These are phyloP conservation scores for Sporothrix euskadiensis DNA, from an alignment of 2,329 filamentous ascomycete species.

Conservation along the genomic window DNA sequence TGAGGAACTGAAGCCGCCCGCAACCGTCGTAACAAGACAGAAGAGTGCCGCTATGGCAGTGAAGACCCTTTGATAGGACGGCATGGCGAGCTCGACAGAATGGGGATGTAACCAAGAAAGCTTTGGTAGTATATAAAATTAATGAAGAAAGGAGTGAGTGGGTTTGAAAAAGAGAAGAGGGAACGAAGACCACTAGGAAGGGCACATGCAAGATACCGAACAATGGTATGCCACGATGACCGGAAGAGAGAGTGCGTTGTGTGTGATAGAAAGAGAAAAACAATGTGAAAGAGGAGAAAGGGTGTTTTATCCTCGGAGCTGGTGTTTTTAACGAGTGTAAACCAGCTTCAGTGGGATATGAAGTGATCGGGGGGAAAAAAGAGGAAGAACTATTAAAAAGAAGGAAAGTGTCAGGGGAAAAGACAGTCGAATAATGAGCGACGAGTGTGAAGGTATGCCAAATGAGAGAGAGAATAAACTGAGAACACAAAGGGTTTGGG, in stretches of 20 bases:
- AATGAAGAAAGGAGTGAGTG: background rate
- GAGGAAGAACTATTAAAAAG: background rate
- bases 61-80: background rate
- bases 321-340: background rate
- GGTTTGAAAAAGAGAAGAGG: background rate
- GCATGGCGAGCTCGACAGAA: background rate
- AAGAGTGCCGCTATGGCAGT: constrained; percentile 29
- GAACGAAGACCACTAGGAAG: background rate
- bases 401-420: background rate
- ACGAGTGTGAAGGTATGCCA: background rate
- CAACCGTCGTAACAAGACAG: constrained; percentile 30
- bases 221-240: background rate
- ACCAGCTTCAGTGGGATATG: background rate
- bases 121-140: background rate
- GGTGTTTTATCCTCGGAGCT: background rate
- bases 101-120: background rate
- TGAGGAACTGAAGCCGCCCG: constrained; percentile 49
- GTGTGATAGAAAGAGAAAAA: background rate
- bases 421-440: background rate
- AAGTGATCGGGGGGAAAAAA: background rate
- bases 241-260: no score
- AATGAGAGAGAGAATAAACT: no score
- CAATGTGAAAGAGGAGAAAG: background rate
- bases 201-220: background rate
- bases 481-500: background rate